Conservation (phyloP, 108 stramenopile species). For the Nitzschia palea region DNA sequence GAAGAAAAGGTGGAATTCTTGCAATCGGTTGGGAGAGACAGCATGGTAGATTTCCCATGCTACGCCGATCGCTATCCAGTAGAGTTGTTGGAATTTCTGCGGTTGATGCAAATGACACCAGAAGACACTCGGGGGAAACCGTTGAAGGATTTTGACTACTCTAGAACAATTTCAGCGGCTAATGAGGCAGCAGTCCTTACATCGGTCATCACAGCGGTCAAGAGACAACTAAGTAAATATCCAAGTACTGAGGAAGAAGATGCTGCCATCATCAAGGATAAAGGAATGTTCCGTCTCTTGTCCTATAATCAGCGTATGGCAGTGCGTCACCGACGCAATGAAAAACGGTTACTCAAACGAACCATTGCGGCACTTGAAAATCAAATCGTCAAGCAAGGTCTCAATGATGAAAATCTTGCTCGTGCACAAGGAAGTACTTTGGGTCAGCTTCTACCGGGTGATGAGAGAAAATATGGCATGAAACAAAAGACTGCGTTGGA, state of each 20-base stretch:
- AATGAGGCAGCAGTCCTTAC: conserved; percentile 91
- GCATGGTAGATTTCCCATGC: conserved; percentile 89
- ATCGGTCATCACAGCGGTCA: conserved; percentile 84
- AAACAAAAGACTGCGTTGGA: conserved; percentile 84
- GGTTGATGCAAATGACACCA: conserved; percentile 92
- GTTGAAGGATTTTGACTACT: conserved; percentile 78
- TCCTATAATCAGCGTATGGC: conserved; percentile 91
- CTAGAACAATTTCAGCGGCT: conserved; percentile 80
- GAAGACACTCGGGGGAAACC: conserved; percentile 86
- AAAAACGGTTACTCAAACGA: conserved; percentile 87
- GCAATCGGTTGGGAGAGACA: conserved; percentile 70
- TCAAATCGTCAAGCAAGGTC: conserved; percentile 71
- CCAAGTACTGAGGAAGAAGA: conserved; percentile 89
- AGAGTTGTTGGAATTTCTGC: conserved; percentile 93
- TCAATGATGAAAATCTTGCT: conserved; percentile 63
- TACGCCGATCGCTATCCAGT: conserved; percentile 94
- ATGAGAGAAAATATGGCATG: conserved; percentile 56
- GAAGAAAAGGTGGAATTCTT: conserved; percentile 90
- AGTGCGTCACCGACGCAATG: conserved; percentile 81
- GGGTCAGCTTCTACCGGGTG: conserved; percentile 78
- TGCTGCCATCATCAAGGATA: conserved; percentile 85
- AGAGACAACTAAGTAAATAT: conserved; percentile 79
- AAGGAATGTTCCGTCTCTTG: conserved; percentile 69
- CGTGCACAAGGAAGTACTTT: conserved; percentile 83
- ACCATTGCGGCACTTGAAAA: conserved; percentile 89